A percentile compares a stretch with the other conserved stretches of the same genome.
Conservation (phyloP, 371 early-diverging fungal species). For the Mortierella sp. region DNA sequence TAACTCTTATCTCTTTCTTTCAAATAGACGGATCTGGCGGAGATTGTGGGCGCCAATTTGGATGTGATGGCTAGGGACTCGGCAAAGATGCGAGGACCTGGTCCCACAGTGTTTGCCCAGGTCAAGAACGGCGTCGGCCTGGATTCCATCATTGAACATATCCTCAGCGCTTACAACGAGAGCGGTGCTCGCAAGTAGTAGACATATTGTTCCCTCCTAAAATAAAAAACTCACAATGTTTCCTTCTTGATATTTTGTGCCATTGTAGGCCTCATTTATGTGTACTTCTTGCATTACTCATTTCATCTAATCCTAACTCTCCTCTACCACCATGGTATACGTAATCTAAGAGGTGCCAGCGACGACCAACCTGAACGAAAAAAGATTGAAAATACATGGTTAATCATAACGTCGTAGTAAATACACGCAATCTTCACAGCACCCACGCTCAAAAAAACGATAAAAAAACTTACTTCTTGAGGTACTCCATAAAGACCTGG, state of each 20-base stretch:
- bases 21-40: constrained; percentile 85
- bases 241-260: background rate
- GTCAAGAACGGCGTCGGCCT: constrained; percentile 91
- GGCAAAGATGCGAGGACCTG: constrained; percentile 87
- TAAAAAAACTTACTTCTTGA: constrained; percentile 81
- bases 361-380: constrained; percentile 39
- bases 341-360: constrained; percentile 41
- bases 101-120: constrained; percentile 88
- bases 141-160: constrained; percentile 83
- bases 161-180: constrained; percentile 82
- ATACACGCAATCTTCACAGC: background rate
- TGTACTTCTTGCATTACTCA: constrained; percentile 7
- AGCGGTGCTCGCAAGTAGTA: constrained; percentile 66
- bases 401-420: background rate
- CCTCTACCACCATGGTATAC: constrained; percentile 16
- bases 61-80: constrained; percentile 93
- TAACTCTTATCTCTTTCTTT: background rate
- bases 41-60: constrained; percentile 90
- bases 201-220: background rate
- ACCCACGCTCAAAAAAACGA: background rate
- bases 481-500: constrained; percentile 97
- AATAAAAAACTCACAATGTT: background rate
- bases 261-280: too few species aligned
- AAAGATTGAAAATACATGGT: background rate
- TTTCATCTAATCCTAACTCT: background rate